Evolutionary conservation across 331 rosid genomes (phyloP), one percentile per base, ranked within the genome.

Genomic region (Quercus phellos): DNA sequence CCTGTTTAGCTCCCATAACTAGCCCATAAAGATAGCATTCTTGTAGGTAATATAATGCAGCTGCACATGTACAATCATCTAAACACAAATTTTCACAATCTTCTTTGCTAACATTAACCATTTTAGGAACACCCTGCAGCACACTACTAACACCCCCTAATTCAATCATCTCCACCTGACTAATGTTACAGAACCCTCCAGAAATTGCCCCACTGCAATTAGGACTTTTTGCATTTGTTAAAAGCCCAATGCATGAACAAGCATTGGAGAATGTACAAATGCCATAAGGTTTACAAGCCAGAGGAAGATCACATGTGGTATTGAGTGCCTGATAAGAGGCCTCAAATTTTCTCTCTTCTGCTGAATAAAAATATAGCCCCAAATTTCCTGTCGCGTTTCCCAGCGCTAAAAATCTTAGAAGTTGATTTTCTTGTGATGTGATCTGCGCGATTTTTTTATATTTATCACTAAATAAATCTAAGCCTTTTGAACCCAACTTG

Each of bases 271-370:
- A 80, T 51, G 98, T 94, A 53, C 99, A 94, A 58, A 94, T 77
- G 0, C 96, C 98, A 53, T 89, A 92, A n/a, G 98, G 90, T 34
- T 53, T 79, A 79, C 99, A 94, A 11, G 98, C 81, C 79, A 89
- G 61, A 18, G 99, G 98, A 85, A 91, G 99, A 75, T 95, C 97
- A 74, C 98, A 92, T 1, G 96, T 90, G 5, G 66, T 85, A 78
- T 88, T 90, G 26, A 95, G 90, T 55, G 97, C 98, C 83, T 87
- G 94, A 76, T 88, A 92, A 24, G 97, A 76, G 17, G 96, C 88
- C 75, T 89, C 98, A 79, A 92, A 92, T 30, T 80, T 87, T 0
- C 75, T 74, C 56, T 77, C 82, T 73, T 83, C 82, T 1, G 85
- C 68, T 32, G 97, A 89, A 81, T 90, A 93, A 78, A 77, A 91